Evolutionary conservation across 768 basidiomycete genomes (phyloP), one percentile per base, ranked within the genome.

Genomic region (Baorangia bicolor): DNA sequence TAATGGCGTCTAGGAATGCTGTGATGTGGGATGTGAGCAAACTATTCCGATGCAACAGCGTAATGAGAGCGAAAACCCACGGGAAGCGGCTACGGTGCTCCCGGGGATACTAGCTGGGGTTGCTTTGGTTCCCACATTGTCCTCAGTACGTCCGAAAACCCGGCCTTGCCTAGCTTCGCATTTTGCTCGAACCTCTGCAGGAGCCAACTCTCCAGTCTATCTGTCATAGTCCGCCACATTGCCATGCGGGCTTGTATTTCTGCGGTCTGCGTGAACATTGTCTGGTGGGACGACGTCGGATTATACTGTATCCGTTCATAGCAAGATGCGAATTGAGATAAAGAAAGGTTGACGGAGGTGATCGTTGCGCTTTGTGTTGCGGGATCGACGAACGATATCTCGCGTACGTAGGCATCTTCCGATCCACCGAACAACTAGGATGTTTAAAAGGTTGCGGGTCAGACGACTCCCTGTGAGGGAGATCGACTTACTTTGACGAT

Each of bases 251-350:
- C 83, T 69, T 93, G 90, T 51, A 98, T 85, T 73, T 94, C 88
- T 2, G 95, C 95, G n/a, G 93, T 92, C 72, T 97, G 95, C 5
- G 77, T 70, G 69, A 98, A 98, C 28, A 78, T 65, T 10, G 94
- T 97, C 44, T 82, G 78, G 45, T 79, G 74, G 23, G 76, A 65
- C 1, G 82, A 79, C n/a, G 79, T 74, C 1, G 94, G 95, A 2
- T 80, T 78, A 69, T 98, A 98, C 53, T 83, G 85, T 73, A 98
- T 94, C 63, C 84, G 85, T 73, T 98, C 95, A 62, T 90, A 85
- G 69, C 92, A 96, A 37, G 88, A 92, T 59, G 92, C 89, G 64
- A 96, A 94, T 74, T 96, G 92, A n/a, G 93, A 94, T 28, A 97
- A 76, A 13, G 91, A 92, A 48, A 98, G 87, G 75, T 98, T 98